Base-by-base conservation (phyloP, 2,329 filamentous ascomycete species). In the Aspergillus pseudoviridinutans region DNA sequence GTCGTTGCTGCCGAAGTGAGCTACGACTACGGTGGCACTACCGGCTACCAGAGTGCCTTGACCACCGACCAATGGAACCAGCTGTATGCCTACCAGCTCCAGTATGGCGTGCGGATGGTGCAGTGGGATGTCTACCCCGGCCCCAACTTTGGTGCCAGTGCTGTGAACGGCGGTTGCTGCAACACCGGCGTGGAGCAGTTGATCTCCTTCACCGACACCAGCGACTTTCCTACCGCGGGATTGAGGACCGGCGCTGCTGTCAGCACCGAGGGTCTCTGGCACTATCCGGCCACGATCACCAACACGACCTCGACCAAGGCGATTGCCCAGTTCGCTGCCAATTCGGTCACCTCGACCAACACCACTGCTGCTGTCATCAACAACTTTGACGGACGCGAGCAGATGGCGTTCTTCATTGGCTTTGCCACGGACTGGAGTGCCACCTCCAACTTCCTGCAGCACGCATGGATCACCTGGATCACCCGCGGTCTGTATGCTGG, bases 391-490 rank as follows among this genome's bases (percentile, higher is more conserved):
- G 78, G 78, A 14, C 78, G 84, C 59, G 77, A 86, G 71, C 83
- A 87, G 70, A 84, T 87, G 82, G 84, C 79, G 3, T 86, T 82
- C 74, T 86, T 86, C 72, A 79, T 82, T 54, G 72, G 75, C 17
- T 85, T 82, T 61, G 80, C 80, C 50, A 76, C 79, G 6, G 73
- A 75, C 49, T 83, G 80, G 81, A 78, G 79, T 58, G 63, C 78
- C 14, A 80, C 83, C 2, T 84, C 81, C 64, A 85, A 79, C 68
- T 84, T 79, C 64, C 69, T 86, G 51, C 84, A 86, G 70, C 84
- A 87, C 70, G 77, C 84, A 10, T 86, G 82, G 78, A 86, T 87
- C 58, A 80, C 80, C 63, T 87, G 84, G 84, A 68, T 84, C 35
- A 86, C 84, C 4, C 78, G 83, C 59, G 84, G 84, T 41, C 69